Conservation (phyloP, 2,329 filamentous ascomycete species). For the Geoglossum cookeanum region DNA sequence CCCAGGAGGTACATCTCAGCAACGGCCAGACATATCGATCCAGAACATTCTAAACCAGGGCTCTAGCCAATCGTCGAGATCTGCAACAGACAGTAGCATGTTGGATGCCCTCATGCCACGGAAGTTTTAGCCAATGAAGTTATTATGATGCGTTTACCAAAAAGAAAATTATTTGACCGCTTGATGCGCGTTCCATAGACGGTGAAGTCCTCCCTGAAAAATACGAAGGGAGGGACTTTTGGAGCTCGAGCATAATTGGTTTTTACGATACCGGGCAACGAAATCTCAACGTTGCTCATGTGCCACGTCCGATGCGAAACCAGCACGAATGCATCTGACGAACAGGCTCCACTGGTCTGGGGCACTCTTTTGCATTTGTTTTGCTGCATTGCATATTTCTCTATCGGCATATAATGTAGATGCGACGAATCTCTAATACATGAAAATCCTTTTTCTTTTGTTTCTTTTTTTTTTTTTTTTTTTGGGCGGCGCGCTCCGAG, state of each 20-base stretch:
- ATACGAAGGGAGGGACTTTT: neutral
- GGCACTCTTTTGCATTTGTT: neutral
- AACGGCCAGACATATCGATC: conserved; percentile 4
- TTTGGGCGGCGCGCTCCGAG: neutral
- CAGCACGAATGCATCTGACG: neutral
- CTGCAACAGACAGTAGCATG: conserved; percentile 4
- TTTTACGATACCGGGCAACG: neutral
- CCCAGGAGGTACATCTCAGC: neutral
- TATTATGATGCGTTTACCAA: neutral
- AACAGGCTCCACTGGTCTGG: neutral
- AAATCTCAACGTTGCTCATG: neutral
- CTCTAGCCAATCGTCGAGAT: neutral
- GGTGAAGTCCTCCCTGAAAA: neutral
- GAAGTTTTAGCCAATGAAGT: neutral
- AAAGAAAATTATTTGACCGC: neutral
- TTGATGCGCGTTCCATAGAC: neutral
- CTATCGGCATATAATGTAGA: neutral
- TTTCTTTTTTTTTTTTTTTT: neutral
- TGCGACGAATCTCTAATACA: neutral
- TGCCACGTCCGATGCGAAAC: neutral
- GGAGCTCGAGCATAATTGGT: neutral
- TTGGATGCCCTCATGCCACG: conserved; percentile 4
- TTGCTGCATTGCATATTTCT: neutral
- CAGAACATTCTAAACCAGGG: conserved; percentile 2
- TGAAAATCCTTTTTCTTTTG: neutral